Evolutionary conservation across 2,329 filamentous ascomycete genomes (phyloP).

Genomic region (Fusarium praegraminearum): DNA sequence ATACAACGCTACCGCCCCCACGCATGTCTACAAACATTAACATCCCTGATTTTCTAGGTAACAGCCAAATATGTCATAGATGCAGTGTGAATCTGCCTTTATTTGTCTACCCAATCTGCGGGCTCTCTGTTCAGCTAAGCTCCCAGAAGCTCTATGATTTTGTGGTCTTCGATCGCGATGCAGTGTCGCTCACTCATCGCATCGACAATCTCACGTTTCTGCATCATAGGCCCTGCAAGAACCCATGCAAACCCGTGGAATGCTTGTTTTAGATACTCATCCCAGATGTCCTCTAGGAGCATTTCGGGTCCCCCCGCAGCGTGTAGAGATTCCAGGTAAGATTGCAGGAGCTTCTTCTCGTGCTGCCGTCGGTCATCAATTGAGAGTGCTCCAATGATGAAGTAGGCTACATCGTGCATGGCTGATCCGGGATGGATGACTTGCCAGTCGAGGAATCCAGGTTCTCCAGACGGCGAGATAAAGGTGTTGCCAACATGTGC

Average conservation of each 20-base stretch:
- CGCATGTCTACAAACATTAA: background rate
- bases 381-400: background rate
- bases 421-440: conserved; percentile 9
- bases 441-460: conserved; percentile 33
- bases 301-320: background rate
- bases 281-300: conserved; percentile 1
- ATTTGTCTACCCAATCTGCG: background rate
- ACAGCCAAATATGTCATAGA: background rate
- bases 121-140: accelerated
- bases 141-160: conserved; percentile 25
- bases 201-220: conserved; percentile 21
- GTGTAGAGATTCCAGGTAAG: conserved; percentile 13
- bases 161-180: conserved; percentile 27
- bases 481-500: conserved; percentile 20
- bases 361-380: conserved; percentile 14
- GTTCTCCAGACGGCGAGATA: conserved; percentile 6
- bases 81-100: background rate
- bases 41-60: background rate
- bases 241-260: conserved; percentile 33
- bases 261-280: conserved; percentile 22
- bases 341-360: conserved; percentile 18
- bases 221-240: conserved; percentile 30
- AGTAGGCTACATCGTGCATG: conserved; percentile 25
- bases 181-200: conserved; percentile 20
- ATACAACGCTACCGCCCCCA: background rate